Percentiles rank a stretch among this genome's conserved stretches.
Evolutionary conservation across 2,329 filamentous ascomycete genomes (phyloP).

Genomic region (Xylaria sp.): DNA sequence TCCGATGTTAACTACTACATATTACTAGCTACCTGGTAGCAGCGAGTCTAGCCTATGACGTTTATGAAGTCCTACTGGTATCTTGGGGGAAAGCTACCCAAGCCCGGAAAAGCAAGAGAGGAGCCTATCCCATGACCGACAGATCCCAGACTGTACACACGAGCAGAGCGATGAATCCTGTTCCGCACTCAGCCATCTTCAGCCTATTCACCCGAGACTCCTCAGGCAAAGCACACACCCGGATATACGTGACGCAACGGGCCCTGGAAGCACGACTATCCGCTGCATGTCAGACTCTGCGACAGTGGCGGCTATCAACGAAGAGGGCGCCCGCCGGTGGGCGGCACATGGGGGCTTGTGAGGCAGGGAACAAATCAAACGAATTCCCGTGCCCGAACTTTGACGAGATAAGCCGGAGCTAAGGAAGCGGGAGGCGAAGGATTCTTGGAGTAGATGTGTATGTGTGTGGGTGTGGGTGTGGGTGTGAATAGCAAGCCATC

Average conservation of each 20-base stretch:
- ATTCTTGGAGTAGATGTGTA: not conserved
- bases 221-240: not conserved
- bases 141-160: not conserved
- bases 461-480: slow-evolving; percentile 1
- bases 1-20: not conserved
- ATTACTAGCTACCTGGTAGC: not conserved
- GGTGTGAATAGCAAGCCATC: not conserved
- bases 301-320: not conserved
- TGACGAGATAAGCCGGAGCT: not conserved
- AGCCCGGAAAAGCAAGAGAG: not conserved
- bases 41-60: not conserved
- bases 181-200: not conserved
- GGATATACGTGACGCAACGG: not conserved
- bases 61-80: not conserved
- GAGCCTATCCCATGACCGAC: not conserved
- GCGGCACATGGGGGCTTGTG: not conserved
- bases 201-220: not conserved
- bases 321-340: not conserved
- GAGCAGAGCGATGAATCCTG: not conserved
- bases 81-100: not conserved
- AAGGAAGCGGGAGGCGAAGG: not conserved
- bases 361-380: not conserved
- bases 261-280: not conserved
- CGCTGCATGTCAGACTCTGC: not conserved
- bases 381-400: not conserved